Conservation (phyloP, 176 grass and related monocot species). For the Coix lacrymajobi region DNA sequence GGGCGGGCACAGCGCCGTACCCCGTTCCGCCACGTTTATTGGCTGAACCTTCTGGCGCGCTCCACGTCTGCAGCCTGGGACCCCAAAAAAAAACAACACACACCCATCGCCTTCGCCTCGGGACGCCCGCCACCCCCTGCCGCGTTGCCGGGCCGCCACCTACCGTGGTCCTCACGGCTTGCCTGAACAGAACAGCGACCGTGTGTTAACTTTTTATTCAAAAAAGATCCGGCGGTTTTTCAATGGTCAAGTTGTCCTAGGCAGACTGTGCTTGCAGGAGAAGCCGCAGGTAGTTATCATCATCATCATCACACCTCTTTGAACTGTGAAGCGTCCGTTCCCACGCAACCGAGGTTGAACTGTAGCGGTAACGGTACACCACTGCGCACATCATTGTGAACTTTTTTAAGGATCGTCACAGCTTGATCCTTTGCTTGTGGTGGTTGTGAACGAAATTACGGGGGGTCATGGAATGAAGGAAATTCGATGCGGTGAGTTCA, state of each 20-base stretch:
- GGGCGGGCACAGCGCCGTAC: neutral
- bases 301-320: neutral
- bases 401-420: neutral
- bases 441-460: neutral
- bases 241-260: neutral
- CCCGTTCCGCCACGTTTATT: slow-evolving; percentile 22
- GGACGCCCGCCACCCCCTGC: neutral
- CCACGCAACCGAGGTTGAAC: neutral
- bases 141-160: neutral
- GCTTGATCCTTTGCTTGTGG: neutral
- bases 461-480: no score
- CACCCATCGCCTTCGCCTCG: neutral
- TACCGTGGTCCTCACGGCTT: neutral
- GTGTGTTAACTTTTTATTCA: neutral
- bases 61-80: neutral
- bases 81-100: neutral
- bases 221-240: neutral
- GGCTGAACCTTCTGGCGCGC: slow-evolving; percentile 28
- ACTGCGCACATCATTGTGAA: neutral
- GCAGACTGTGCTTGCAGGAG: neutral
- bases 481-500: neutral
- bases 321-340: neutral
- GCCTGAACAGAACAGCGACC: slow-evolving; percentile 4
- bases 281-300: neutral
- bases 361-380: neutral